Percentiles rank a stretch among this genome's conserved stretches.
These are phyloP conservation scores for Botrytis squamosa DNA, from an alignment of 2,329 filamentous ascomycete species.

Conservation along the genomic window DNA sequence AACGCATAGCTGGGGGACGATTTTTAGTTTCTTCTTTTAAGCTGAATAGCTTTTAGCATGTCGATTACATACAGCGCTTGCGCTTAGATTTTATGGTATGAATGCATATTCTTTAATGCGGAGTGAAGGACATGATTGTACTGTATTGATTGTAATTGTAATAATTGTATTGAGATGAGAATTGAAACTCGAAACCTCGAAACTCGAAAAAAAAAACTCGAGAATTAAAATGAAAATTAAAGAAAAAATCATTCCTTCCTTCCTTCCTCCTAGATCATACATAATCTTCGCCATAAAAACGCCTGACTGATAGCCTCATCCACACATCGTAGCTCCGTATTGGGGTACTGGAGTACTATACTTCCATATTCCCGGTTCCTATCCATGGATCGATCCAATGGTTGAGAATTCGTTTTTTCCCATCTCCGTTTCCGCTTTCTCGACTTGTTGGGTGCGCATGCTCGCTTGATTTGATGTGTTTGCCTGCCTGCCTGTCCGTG, in stretches of 20 bases:
- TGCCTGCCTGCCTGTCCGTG: not conserved
- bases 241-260: not conserved
- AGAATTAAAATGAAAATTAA: not conserved
- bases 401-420: no score
- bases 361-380: not conserved
- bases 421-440: not conserved
- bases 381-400: not conserved
- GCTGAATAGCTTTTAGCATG: not conserved
- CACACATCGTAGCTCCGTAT: not conserved
- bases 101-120: constrained; percentile 1
- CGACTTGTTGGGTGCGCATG: not conserved
- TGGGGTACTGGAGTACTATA: not conserved
- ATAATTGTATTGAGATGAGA: not conserved
- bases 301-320: not conserved
- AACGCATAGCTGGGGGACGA: not conserved
- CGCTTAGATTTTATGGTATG: not conserved
- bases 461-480: not conserved
- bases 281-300: not conserved
- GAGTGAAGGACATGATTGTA: not conserved
- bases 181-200: not conserved
- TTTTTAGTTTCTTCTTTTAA: not conserved
- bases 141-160: not conserved
- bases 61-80: not conserved
- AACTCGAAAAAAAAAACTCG: no score
- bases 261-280: not conserved